Conservation (phyloP, 2,329 filamentous ascomycete species). For the Claviceps pazoutovae region DNA sequence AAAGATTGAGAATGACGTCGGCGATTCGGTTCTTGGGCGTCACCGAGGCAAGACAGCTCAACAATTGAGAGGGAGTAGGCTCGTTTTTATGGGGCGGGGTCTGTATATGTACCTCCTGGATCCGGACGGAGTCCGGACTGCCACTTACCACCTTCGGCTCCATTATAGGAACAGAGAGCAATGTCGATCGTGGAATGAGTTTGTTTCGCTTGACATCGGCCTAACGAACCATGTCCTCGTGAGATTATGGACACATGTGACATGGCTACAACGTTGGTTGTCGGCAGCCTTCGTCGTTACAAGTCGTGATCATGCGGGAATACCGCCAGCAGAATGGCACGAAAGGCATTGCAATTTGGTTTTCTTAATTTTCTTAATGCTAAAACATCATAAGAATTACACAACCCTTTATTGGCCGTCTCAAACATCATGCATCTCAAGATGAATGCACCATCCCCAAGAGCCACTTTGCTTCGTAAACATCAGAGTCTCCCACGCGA, state of each 20-base stretch:
- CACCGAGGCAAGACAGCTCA: no score
- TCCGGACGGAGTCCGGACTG: neutral
- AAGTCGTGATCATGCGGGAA: neutral
- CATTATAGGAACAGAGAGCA: neutral
- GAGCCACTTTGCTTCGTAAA: slow-evolving; percentile 5
- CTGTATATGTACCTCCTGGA: no score
- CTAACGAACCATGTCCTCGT: no score
- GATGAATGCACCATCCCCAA: slow-evolving; percentile 22
- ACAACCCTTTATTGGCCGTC: slow-evolving; percentile 21
- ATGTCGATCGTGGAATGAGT: neutral
- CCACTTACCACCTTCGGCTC: neutral
- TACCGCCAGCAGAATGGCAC: neutral
- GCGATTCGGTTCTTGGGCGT: no score
- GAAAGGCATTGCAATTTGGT: neutral
- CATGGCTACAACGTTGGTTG: neutral
- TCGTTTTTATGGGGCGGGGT: no score
- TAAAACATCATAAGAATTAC: slow-evolving; percentile 14
- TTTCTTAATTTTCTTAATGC: neutral
- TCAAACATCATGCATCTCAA: slow-evolving; percentile 2
- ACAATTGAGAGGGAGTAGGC: no score
- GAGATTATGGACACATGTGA: no score
- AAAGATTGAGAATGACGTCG: no score
- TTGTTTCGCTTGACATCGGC: neutral
- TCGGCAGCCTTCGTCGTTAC: neutral
- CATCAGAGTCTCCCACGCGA: neutral